These are phyloP conservation scores for Boletus reticulatus DNA, from an alignment of 768 basidiomycete species.

Conservation along the genomic window DNA sequence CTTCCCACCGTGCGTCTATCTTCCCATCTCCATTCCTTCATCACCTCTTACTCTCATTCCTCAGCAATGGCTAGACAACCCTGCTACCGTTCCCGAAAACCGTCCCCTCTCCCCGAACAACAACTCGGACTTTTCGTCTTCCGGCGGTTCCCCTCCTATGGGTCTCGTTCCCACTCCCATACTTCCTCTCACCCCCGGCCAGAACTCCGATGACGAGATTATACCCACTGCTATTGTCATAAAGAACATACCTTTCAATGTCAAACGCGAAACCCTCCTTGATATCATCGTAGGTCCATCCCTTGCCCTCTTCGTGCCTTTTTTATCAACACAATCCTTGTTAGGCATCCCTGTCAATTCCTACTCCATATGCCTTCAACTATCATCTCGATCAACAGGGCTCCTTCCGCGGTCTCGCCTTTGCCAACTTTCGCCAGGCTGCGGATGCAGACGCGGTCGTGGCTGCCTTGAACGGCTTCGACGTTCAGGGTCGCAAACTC, in stretches of 20 bases:
- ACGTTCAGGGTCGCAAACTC: conserved; percentile 94
- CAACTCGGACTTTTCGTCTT: conserved; percentile 86
- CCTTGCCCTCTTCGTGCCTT: not conserved
- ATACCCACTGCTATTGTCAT: conserved; percentile 99
- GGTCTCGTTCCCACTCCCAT: conserved; percentile 43
- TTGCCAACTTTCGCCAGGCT: conserved; percentile 94
- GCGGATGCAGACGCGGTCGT: conserved; percentile 94
- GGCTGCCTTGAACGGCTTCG: conserved; percentile 92
- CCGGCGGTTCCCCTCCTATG: conserved; percentile 77
- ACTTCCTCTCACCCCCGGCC: conserved; percentile 48
- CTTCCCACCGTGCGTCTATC: conserved; percentile 65
- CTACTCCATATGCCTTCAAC: conserved; percentile 98
- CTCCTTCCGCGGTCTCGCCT: conserved; percentile 95
- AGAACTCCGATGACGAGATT: conserved; percentile 77
- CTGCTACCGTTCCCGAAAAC: conserved; percentile 50
- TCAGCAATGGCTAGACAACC: conserved; percentile 86
- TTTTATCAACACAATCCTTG: conserved; percentile 13
- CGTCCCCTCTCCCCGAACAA: conserved; percentile 84
- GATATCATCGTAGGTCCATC: conserved; percentile 82
- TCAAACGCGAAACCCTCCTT: conserved; percentile 93
- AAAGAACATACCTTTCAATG: conserved; percentile 99
- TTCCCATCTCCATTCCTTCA: conserved; percentile 17
- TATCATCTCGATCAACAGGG: conserved; percentile 97
- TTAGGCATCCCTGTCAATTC: conserved; percentile 88
- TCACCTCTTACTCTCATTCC: conserved; percentile 22